Percentiles rank a stretch among this genome's conserved stretches.
These are phyloP conservation scores for Pseudogymnoascus sp. DNA, from an alignment of 2,329 filamentous ascomycete species.

Conservation along the genomic window DNA sequence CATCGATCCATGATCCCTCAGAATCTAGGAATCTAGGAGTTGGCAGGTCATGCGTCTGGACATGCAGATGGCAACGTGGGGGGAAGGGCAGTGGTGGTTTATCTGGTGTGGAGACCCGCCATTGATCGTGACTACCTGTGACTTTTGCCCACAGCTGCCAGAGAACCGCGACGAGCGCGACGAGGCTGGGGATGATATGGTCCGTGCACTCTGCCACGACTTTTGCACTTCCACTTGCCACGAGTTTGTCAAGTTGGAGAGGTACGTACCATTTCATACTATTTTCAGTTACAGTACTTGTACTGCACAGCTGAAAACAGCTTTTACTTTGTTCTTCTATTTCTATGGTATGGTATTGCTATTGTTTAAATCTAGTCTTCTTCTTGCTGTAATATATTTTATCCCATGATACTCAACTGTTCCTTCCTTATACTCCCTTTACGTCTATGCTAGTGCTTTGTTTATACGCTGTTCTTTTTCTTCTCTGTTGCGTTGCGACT, in stretches of 20 bases:
- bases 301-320: background rate
- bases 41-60: background rate
- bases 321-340: no score
- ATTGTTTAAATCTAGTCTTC: no score
- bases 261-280: background rate
- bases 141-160: background rate
- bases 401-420: no score
- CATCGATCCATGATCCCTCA: background rate
- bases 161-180: background rate
- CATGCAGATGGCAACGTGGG: background rate
- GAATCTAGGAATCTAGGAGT: background rate
- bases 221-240: background rate
- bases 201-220: background rate
- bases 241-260: background rate
- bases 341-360: no score
- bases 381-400: no score
- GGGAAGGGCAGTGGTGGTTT: background rate
- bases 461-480: no score
- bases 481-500: no score
- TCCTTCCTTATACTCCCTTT: no score
- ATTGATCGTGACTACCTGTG: background rate
- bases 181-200: background rate
- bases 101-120: background rate
- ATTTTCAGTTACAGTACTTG: background rate
- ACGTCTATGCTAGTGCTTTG: no score